Percentiles rank a stretch among this genome's conserved stretches.
phyloP scores from a whole-genome alignment of 2,329 filamentous ascomycete genomes.

The Trichoderma sp. region DNA sequence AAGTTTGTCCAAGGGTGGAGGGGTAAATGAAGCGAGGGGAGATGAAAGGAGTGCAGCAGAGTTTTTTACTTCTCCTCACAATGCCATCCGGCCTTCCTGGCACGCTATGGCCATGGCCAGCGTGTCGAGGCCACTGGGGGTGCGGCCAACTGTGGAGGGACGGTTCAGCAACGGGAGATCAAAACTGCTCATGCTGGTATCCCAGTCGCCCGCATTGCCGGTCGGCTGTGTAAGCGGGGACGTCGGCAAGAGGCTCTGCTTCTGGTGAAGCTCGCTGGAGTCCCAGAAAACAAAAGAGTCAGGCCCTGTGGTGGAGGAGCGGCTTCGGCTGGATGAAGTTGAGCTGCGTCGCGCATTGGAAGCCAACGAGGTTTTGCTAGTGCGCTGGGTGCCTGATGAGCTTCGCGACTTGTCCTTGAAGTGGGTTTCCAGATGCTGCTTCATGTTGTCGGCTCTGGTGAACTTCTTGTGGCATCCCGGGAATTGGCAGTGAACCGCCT shows the following conservation, averaged over 20 bases:
- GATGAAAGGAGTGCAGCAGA: background rate
- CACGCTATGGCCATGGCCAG: slow-evolving; percentile 54
- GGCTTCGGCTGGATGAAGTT: slow-evolving; percentile 32
- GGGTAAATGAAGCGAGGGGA: background rate
- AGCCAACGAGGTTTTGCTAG: slow-evolving; percentile 34
- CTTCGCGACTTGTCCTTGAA: slow-evolving; percentile 59
- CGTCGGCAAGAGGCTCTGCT: slow-evolving; percentile 37
- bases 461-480: slow-evolving; percentile 75
- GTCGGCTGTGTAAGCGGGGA: slow-evolving; percentile 32
- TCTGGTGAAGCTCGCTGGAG: slow-evolving; percentile 33
- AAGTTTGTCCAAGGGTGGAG: background rate
- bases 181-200: slow-evolving; percentile 47
- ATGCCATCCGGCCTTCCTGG: slow-evolving; percentile 39
- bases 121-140: slow-evolving; percentile 54
- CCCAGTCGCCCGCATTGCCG: slow-evolving; percentile 40
- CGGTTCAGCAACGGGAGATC: slow-evolving; percentile 45
- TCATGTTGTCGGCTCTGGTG: slow-evolving; percentile 82
- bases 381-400: slow-evolving; percentile 35
- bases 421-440: slow-evolving; percentile 77
- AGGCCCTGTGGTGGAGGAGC: slow-evolving; percentile 28
- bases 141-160: slow-evolving; percentile 38
- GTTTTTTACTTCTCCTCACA: background rate
- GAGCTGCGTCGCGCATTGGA: slow-evolving; percentile 34
- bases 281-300: slow-evolving; percentile 38
- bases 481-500: slow-evolving; percentile 67